Conservation (phyloP, 106 monocot genomes). For the Allium sativum region DNA sequence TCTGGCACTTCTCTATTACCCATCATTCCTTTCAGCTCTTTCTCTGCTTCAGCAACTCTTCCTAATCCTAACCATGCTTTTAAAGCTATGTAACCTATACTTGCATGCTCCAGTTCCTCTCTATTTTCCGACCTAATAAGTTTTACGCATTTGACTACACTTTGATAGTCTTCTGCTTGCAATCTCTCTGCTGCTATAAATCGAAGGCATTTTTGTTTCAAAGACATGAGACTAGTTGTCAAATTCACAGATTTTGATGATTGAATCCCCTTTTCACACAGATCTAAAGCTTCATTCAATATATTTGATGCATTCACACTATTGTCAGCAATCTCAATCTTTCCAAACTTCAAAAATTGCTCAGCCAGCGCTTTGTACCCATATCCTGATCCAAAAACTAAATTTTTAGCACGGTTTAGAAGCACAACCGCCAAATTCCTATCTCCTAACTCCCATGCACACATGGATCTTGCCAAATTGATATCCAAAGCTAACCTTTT, state of each 20-base stretch:
- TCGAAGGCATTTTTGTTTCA: slow-evolving; percentile 54
- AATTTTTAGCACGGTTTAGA: slow-evolving; percentile 57
- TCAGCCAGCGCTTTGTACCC: slow-evolving; percentile 47
- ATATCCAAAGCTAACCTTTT: slow-evolving; percentile 46
- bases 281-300: slow-evolving; percentile 59
- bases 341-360: slow-evolving; percentile 62
- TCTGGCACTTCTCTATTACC: slow-evolving; percentile 43
- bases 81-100: slow-evolving; percentile 60
- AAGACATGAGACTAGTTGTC: slow-evolving; percentile 17
- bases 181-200: slow-evolving; percentile 81
- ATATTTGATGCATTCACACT: slow-evolving; percentile 35
- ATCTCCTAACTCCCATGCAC: slow-evolving; percentile 61
- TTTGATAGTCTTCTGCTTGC: slow-evolving; percentile 70
- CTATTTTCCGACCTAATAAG: slow-evolving; percentile 27
- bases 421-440: slow-evolving; percentile 55
- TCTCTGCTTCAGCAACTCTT: slow-evolving; percentile 60
- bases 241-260: slow-evolving; percentile 7
- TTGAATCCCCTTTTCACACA: slow-evolving; percentile 67
- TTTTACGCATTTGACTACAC: slow-evolving; percentile 50
- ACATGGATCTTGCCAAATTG: slow-evolving; percentile 58
- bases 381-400: slow-evolving; percentile 23
- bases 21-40: slow-evolving; percentile 55
- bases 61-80: slow-evolving; percentile 68
- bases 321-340: slow-evolving; percentile 24
- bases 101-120: slow-evolving; percentile 50